Percentiles rank a stretch among this genome's conserved stretches.
Evolutionary conservation across 768 basidiomycete genomes (phyloP).

Genomic region (Antrodiella citrinella): DNA sequence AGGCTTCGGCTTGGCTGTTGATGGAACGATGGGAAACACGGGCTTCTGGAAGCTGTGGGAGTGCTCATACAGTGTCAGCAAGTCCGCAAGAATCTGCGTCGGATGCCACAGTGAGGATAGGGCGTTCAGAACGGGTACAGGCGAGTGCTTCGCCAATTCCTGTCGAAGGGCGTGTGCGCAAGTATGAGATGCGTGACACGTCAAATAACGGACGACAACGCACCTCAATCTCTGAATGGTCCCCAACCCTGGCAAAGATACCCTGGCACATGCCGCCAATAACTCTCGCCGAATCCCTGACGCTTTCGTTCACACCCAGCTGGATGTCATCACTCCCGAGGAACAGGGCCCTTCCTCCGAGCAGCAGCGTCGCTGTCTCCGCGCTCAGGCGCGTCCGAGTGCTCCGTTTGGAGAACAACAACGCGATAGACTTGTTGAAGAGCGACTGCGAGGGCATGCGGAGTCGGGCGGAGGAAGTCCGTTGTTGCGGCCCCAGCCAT

Average conservation of each 20-base stretch:
- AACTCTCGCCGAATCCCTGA: slow-evolving; percentile 79
- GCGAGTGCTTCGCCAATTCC: slow-evolving; percentile 87
- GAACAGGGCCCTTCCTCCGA: slow-evolving; percentile 89
- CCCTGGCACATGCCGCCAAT: slow-evolving; percentile 95
- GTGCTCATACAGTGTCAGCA: slow-evolving; percentile 82
- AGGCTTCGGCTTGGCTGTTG: background rate
- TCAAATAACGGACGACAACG: too few species aligned
- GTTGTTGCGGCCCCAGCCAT: slow-evolving; percentile 52
- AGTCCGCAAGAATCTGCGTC: slow-evolving; percentile 89
- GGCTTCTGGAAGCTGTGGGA: slow-evolving; percentile 28
- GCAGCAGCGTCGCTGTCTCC: slow-evolving; percentile 69
- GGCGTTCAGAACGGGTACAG: slow-evolving; percentile 93
- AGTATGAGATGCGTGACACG: slow-evolving; percentile 2
- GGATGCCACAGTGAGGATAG: slow-evolving; percentile 96
- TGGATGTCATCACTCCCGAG: slow-evolving; percentile 89
- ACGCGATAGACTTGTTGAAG: slow-evolving; percentile 76
- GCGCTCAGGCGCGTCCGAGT: slow-evolving; percentile 86
- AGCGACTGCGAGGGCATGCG: slow-evolving; percentile 68
- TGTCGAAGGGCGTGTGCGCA: slow-evolving; percentile 24
- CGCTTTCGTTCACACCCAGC: slow-evolving; percentile 88
- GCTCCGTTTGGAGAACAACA: slow-evolving; percentile 89
- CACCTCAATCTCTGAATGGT: slow-evolving; percentile 89
- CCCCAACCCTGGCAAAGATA: slow-evolving; percentile 93
- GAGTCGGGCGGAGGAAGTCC: slow-evolving; percentile 23
- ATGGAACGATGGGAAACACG: slow-evolving; percentile 12